phyloP scores from a whole-genome alignment of 73 alveolate species.

The Uronychia binucleata region DNA sequence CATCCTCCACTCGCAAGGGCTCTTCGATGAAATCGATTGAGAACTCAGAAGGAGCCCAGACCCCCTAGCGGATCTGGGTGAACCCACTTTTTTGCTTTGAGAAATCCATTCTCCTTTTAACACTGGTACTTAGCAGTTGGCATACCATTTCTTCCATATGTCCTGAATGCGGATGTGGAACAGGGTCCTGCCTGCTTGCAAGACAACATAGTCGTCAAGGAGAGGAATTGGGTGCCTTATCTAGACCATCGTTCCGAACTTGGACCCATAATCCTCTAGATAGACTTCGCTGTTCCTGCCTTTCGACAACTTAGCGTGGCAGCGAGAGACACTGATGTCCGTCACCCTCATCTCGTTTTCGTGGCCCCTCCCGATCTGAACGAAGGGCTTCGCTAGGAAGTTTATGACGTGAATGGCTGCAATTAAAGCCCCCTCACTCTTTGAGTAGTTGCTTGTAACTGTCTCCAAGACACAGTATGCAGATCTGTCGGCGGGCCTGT shows the following conservation, averaged over 20 bases:
- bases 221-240: not conserved
- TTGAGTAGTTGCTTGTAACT: constrained; percentile 24
- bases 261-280: constrained; percentile 43
- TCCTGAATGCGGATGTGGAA: not conserved
- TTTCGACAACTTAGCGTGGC: constrained; percentile 48
- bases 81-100: not conserved
- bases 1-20: not conserved
- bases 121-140: not conserved
- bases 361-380: constrained; percentile 61
- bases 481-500: constrained; percentile 6
- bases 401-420: constrained; percentile 1
- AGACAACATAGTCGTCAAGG: not conserved
- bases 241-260: constrained; percentile 59
- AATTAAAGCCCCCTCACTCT: constrained; percentile 9
- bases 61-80: not conserved
- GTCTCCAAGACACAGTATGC: constrained; percentile 16
- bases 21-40: not conserved
- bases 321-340: constrained; percentile 61
- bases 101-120: not conserved
- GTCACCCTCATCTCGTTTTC: constrained; percentile 62
- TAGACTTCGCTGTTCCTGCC: constrained; percentile 42
- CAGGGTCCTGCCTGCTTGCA: not conserved
- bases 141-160: not conserved
- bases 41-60: not conserved
- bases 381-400: not conserved